Conservation (phyloP, 2,329 filamentous ascomycete species). For the Fusarium sacchari region DNA sequence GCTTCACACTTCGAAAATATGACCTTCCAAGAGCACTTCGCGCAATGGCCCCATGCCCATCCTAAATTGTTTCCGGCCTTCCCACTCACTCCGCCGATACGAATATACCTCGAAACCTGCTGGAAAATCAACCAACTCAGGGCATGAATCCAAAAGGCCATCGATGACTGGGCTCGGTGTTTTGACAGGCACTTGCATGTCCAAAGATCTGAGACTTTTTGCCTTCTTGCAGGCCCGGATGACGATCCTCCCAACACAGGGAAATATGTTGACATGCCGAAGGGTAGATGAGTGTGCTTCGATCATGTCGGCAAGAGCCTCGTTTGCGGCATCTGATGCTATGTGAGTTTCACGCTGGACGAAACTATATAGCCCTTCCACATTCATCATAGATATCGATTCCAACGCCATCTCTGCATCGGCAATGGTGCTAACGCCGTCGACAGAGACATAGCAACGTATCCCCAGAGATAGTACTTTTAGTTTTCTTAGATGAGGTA, state of each 20-base stretch:
- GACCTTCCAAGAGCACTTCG: neutral
- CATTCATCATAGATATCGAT: neutral
- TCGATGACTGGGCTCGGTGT: neutral
- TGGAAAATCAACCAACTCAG: neutral
- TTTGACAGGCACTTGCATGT: neutral
- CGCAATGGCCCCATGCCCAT: fast-evolving
- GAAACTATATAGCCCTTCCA: fast-evolving
- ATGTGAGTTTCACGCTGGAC: too few species aligned
- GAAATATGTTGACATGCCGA: neutral
- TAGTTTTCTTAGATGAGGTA: neutral
- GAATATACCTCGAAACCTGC: fast-evolving
- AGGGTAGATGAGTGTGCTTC: neutral
- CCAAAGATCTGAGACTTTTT: neutral
- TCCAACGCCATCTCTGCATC: neutral
- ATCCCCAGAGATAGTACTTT: neutral
- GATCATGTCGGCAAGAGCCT: neutral
- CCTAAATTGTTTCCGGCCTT: neutral
- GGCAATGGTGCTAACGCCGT: neutral
- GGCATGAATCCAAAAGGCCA: neutral
- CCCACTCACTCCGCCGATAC: neutral
- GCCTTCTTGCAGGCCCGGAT: neutral
- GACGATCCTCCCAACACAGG: neutral
- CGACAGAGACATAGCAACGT: neutral
- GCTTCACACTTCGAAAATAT: neutral
- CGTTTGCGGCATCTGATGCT: neutral